Conservation (phyloP, 2,329 filamentous ascomycete species). For the Neonectria sp. region DNA sequence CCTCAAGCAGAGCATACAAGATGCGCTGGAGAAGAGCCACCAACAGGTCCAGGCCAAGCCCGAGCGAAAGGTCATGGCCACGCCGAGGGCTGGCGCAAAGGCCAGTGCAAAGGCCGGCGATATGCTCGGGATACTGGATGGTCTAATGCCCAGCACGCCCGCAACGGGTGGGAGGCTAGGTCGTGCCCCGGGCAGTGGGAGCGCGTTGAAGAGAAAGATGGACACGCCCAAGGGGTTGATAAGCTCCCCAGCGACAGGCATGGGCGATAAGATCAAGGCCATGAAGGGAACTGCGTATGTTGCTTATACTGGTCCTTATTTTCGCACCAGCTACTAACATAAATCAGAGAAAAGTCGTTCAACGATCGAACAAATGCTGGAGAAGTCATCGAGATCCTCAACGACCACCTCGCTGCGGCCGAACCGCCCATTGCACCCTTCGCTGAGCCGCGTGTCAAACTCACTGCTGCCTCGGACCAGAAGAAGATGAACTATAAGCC, state of each 20-base stretch:
- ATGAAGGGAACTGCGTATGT: constrained; percentile 51
- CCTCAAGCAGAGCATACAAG: constrained; percentile 90
- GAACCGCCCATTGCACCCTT: constrained; percentile 81
- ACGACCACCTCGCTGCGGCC: constrained; percentile 77
- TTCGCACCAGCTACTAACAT: constrained; percentile 15
- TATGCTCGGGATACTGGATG: constrained; percentile 88
- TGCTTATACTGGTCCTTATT: too few relatives aligned
- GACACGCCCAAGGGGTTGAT: constrained; percentile 47
- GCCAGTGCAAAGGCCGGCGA: constrained; percentile 70
- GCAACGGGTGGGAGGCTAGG: constrained; percentile 61
- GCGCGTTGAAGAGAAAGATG: constrained; percentile 52
- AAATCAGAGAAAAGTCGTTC: constrained; percentile 65
- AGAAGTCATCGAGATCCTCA: constrained; percentile 87
- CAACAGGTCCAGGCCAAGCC: constrained; percentile 75
- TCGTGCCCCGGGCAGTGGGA: constrained; percentile 49
- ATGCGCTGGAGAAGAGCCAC: constrained; percentile 83
- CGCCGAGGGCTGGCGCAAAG: constrained; percentile 71
- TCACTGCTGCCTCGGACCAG: constrained; percentile 88
- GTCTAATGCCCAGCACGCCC: constrained; percentile 76
- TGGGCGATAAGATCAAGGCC: constrained; percentile 52
- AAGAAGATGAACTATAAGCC: constrained; percentile 94
- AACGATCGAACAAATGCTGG: constrained; percentile 84
- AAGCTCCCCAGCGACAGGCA: constrained; percentile 53
- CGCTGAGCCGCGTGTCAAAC: constrained; percentile 83
- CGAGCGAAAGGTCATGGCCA: constrained; percentile 74